Base-by-base conservation (phyloP, 345 rosid genomes). In the Brassica nigra region DNA sequence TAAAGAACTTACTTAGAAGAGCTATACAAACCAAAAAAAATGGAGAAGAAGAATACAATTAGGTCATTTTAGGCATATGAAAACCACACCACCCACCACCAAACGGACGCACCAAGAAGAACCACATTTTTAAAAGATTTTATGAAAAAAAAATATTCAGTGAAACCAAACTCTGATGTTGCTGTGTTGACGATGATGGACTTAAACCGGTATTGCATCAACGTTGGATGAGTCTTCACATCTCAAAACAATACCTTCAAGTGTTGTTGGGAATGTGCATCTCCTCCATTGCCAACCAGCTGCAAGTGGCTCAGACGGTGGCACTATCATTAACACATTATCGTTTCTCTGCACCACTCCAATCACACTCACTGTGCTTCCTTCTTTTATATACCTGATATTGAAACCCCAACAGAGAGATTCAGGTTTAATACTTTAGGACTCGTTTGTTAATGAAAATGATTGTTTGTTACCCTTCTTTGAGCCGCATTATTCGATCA, bases 271-370 rank as follows among this genome's bases (percentile, higher is more conserved):
- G 82, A 92, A 90, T 64, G 90, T 87, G 76, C 97, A 93, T 63
- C 83, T 89, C 15, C 78, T 71, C 95, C 98, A 96, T 52, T 90
- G 97, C 87, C 99, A 96, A 31, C 98, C 97, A 4, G 97, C 95
- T 37, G 97, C 85, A 11, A 89, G 81, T 58, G 98, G 97, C 69
- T 92, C 97, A 0, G 98, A 74, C 0, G 94, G 87, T 65, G 98
- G 95, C 61, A 93, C 92, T 6, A 96, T 92, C 98, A 92, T 96
- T 12, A 96, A 97, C 83, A 93, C 93, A 10, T 91, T 93, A 5
- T 96, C 98, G 42, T 93, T 96, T 87, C 98, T 88, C 79, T 92
- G 97, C 73, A 96, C 97, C 39, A 93, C 92, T 58, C 98, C 98
- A 89, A 96, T 90, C 77, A 96, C 94, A 71, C 98, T 96, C 28